Percentiles rank a stretch among this genome's conserved stretches.
Conservation (phyloP, 768 basidiomycete genomes). For the Strobilomyces confusus region DNA sequence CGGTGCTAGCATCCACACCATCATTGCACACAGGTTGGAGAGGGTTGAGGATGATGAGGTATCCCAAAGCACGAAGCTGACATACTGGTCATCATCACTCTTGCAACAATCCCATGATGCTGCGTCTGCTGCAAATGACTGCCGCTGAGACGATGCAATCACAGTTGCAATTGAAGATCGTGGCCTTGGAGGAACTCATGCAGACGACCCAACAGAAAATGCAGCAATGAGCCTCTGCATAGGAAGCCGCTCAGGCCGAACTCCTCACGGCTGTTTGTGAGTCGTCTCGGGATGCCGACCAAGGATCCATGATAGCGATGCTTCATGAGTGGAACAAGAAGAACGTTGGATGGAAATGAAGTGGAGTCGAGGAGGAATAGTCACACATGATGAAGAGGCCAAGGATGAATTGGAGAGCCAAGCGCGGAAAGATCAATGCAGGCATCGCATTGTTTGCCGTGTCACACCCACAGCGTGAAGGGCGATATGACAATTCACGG, state of each 20-base stretch:
- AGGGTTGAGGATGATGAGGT: slow-evolving; percentile 45
- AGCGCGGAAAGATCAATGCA: slow-evolving; percentile 38
- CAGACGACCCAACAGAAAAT: slow-evolving; percentile 43
- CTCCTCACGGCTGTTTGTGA: slow-evolving; percentile 33
- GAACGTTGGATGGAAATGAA: slow-evolving; percentile 77
- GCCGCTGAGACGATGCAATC: slow-evolving; percentile 71
- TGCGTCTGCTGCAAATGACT: slow-evolving; percentile 43
- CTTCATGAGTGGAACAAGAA: slow-evolving; percentile 74
- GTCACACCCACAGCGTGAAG: slow-evolving; percentile 36
- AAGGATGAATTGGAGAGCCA: slow-evolving; percentile 79
- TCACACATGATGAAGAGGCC: slow-evolving; percentile 70
- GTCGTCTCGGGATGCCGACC: slow-evolving; percentile 36
- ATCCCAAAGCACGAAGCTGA: slow-evolving; percentile 17
- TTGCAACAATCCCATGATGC: no score
- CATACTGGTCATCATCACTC: slow-evolving; percentile 14
- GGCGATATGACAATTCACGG: slow-evolving; percentile 28
- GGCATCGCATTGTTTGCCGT: slow-evolving; percentile 28
- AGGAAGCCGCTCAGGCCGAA: slow-evolving; percentile 34
- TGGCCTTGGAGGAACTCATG: slow-evolving; percentile 62
- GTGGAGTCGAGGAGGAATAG: slow-evolving; percentile 76
- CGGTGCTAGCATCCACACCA: slow-evolving; percentile 64
- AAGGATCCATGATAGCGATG: slow-evolving; percentile 49
- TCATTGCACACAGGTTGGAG: slow-evolving; percentile 66
- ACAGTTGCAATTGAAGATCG: slow-evolving; percentile 64
- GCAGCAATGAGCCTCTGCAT: slow-evolving; percentile 34